These are phyloP conservation scores for Penicillium paxilli DNA, from an alignment of 495 filamentous ascomycete genomes.

Conservation along the genomic window DNA sequence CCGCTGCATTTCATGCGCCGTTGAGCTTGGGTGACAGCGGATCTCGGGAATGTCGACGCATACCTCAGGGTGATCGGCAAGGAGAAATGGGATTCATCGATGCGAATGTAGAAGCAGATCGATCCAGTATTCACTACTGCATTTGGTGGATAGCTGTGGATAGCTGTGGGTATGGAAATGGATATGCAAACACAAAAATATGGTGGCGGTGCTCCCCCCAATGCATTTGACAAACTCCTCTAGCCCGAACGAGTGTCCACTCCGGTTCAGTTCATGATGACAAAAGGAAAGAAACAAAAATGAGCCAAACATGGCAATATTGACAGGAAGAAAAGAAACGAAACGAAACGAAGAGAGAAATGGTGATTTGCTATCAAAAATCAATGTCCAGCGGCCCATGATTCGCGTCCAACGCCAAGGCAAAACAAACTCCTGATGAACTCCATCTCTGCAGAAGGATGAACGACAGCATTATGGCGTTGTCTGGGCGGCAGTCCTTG, in stretches of 20 bases:
- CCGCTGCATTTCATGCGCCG: constrained; percentile 1
- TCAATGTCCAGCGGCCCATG: background rate
- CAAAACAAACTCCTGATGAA: background rate
- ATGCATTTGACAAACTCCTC: background rate
- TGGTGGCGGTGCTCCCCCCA: background rate
- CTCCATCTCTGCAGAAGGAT: background rate
- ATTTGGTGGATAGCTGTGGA: no score
- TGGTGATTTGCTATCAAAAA: background rate
- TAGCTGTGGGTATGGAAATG: no score
- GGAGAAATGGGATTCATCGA: background rate
- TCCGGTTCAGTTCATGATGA: background rate
- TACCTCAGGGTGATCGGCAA: background rate
- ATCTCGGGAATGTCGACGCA: background rate
- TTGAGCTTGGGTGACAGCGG: background rate
- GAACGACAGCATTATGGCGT: background rate
- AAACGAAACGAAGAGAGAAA: background rate
- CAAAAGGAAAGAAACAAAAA: background rate
- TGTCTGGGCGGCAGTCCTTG: constrained; percentile 4
- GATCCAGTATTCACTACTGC: no score
- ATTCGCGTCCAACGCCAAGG: no score
- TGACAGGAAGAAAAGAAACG: background rate
- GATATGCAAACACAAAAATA: background rate
- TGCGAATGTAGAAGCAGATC: background rate
- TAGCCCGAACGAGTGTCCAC: background rate
- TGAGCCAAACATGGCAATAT: background rate